These are phyloP conservation scores for Fennellomyces sp. DNA, from an alignment of 371 early-diverging fungal species.

Conservation along the genomic window DNA sequence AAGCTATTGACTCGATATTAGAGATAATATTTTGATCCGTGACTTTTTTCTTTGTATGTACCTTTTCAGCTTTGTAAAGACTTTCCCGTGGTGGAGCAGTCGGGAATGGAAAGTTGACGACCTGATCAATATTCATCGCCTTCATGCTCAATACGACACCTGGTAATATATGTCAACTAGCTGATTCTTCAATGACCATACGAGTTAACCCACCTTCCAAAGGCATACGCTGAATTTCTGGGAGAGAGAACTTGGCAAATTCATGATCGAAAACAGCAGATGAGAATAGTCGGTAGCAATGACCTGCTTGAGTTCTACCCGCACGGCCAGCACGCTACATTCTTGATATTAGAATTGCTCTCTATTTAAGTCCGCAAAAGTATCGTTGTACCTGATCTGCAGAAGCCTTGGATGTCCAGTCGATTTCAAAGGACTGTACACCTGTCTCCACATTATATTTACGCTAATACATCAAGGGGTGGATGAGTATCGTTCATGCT, in stretches of 20 bases:
- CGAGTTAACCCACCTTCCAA: constrained; percentile 71
- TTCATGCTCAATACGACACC: constrained; percentile 96
- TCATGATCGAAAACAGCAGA: constrained; percentile 92
- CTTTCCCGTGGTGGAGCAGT: constrained; percentile 75
- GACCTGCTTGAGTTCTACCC: constrained; percentile 97
- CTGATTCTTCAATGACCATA: background rate
- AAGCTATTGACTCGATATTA: constrained; percentile 27
- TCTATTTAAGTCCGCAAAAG: too few species aligned
- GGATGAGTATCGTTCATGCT: too few species aligned
- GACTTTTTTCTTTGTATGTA: constrained; percentile 7
- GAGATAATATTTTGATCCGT: background rate
- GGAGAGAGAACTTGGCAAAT: constrained; percentile 86
- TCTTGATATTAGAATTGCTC: background rate
- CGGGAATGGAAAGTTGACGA: constrained; percentile 96
- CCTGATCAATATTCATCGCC: constrained; percentile 92
- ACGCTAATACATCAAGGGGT: constrained; percentile 37
- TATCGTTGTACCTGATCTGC: constrained; percentile 81
- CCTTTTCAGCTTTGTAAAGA: constrained; percentile 72
- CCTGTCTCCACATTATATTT: constrained; percentile 81
- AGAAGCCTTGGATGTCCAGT: constrained; percentile 94
- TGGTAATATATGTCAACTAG: background rate
- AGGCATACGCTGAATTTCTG: constrained; percentile 95
- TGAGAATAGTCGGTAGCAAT: constrained; percentile 97
- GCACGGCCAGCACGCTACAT: constrained; percentile 97
- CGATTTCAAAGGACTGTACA: constrained; percentile 86